phyloP scores from a whole-genome alignment of 2,329 filamentous ascomycete genomes.

The Neonectria coccinea region DNA sequence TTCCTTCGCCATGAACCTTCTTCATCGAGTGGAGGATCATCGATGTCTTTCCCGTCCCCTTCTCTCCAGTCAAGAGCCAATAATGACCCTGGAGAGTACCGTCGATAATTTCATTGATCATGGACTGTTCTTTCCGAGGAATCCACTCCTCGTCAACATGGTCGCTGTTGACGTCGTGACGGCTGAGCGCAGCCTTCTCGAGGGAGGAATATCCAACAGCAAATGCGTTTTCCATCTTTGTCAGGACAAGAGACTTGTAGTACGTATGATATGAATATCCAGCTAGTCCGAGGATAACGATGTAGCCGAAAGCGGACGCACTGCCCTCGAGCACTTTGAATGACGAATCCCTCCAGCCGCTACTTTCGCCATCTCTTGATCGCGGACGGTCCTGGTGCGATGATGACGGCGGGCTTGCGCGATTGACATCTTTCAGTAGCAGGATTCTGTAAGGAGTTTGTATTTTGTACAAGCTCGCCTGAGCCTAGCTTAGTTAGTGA shows the following conservation, averaged over 20 bases:
- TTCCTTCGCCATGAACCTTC: slow-evolving; percentile 74
- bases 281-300: slow-evolving; percentile 45
- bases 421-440: not conserved
- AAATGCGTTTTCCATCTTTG: slow-evolving; percentile 81
- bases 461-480: not conserved
- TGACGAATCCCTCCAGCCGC: slow-evolving; percentile 4
- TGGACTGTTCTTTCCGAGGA: slow-evolving; percentile 69
- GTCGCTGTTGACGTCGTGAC: slow-evolving; percentile 37
- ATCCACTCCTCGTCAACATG: slow-evolving; percentile 60
- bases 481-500: not conserved
- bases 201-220: slow-evolving; percentile 74
- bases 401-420: not conserved
- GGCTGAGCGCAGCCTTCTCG: slow-evolving; percentile 65
- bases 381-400: not conserved
- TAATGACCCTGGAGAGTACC: slow-evolving; percentile 72
- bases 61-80: slow-evolving; percentile 75
- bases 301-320: slow-evolving; percentile 46
- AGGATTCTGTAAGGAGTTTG: not conserved
- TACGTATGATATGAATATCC: slow-evolving; percentile 51
- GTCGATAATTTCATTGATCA: slow-evolving; percentile 71
- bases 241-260: slow-evolving; percentile 76
- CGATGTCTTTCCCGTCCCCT: slow-evolving; percentile 77
- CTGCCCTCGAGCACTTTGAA: slow-evolving; percentile 46
- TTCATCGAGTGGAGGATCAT: slow-evolving; percentile 79
- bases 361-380: not conserved